Evolutionary conservation across 176 grass and related monocot species (phyloP), one percentile per base, ranked within the genome.

Genomic region (bread wheat (Triticum aestivum)): DNA sequence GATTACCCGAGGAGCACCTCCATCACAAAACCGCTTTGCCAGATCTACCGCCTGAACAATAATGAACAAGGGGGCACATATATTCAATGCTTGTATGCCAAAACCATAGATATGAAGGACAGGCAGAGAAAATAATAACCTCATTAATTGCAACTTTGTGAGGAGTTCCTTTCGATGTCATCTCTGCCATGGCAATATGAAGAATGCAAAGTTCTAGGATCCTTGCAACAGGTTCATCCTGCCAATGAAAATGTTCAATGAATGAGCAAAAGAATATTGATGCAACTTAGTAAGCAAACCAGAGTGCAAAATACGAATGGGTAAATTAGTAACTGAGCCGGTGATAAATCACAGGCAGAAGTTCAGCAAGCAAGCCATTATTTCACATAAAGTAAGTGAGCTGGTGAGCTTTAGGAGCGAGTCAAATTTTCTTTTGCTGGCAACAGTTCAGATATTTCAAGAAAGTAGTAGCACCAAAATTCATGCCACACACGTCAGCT

Each of bases 161-260:
- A 44, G 92, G 89, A 58, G 96, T 96, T 96, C 84, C 86, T 84
- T 91, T 91, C 7, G 88, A 84, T 89, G 90, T 86, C 81, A 98
- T 98, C 84, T 98, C 96, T 73, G 96, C 96, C 96, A 98, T 98
- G 75, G 96, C 90, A 88, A 96, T 93, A 92, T 96, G 96, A 56
- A 98, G 90, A 85, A 98, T 96, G 79, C 96, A 98, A 26, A 98
- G 82, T 82, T 98, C 96, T 83, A 98, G 84, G 64, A 98, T 98
- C 87, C 90, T 96, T 72, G 93, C 94, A 68, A 88, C 75, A 61
- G 96, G 89, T 41, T 98, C 93, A 78, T 92, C 94, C 96, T 98
- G 88, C 33, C 38, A 78, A 79, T 6, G 5, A 1, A 23, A 80
- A 80, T 38, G 45, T 88, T 78, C 34, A 68, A 65, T 6, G 1